A percentile compares a stretch with the other conserved stretches of the same genome.
Conservation (phyloP, 176 grass and related monocot genomes). For the Elaeis guineensis region DNA sequence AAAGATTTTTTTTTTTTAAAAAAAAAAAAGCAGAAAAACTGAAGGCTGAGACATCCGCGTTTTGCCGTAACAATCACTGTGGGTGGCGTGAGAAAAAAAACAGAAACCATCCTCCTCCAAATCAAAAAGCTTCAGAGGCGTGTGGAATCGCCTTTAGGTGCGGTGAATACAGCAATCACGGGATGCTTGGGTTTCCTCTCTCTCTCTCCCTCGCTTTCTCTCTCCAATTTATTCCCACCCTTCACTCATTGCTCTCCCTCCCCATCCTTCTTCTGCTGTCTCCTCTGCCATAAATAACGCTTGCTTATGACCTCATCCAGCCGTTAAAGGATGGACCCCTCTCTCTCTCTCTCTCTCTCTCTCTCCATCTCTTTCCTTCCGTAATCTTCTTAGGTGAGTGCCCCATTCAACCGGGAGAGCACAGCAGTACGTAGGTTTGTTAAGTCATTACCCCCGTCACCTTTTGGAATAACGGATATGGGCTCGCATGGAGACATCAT, state of each 20-base stretch:
- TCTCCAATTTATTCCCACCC: conserved; percentile 2
- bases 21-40: no score
- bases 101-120: no score
- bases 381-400: conserved; percentile 8
- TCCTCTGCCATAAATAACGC: conserved; percentile 25
- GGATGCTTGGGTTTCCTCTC: conserved; percentile 4
- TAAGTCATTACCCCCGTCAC: not conserved
- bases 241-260: not conserved
- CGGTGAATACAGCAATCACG: conserved; percentile 1
- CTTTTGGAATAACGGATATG: conserved; percentile 22
- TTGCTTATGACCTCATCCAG: conserved; percentile 18
- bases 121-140: not conserved
- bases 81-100: no score
- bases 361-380: not conserved
- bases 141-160: not conserved
- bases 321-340: conserved; percentile 24
- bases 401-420: conserved; percentile 32
- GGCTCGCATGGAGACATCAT: not conserved
- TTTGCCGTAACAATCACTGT: no score
- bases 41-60: no score
- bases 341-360: conserved; percentile 3
- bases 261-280: not conserved
- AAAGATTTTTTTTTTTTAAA: no score
- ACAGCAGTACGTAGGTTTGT: conserved; percentile 20
- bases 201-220: not conserved